These are phyloP conservation scores for Dillenia turbinata DNA, from an alignment of 164 flowering plant species.

Conservation along the genomic window DNA sequence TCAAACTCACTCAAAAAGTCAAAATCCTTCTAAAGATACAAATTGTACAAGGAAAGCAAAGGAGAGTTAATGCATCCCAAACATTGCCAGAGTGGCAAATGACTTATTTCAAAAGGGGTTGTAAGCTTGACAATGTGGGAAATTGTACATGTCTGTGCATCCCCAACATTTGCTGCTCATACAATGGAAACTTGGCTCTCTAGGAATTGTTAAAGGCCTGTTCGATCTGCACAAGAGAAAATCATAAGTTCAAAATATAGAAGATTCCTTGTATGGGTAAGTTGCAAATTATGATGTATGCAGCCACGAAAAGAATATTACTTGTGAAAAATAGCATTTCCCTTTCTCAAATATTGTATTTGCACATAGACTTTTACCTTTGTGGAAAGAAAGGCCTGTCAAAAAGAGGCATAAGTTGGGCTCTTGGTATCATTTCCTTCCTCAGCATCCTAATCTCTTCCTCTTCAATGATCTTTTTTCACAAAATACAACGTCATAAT, in stretches of 20 bases:
- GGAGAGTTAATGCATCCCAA: too few species aligned
- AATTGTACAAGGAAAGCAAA: too few species aligned
- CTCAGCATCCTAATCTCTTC: slow-evolving; percentile 68
- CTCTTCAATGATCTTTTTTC: slow-evolving; percentile 60
- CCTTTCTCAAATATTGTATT: too few species aligned
- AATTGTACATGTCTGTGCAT: neutral
- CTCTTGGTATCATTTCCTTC: slow-evolving; percentile 82
- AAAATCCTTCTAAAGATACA: too few species aligned
- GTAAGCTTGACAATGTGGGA: too few species aligned
- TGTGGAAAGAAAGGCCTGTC: slow-evolving; percentile 80
- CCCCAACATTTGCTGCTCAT: slow-evolving; percentile 24
- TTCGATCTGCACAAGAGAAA: slow-evolving; percentile 40
- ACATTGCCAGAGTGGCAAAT: too few species aligned
- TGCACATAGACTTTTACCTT: slow-evolving; percentile 37
- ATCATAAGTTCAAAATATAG: neutral
- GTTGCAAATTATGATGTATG: too few species aligned
- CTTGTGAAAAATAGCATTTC: too few species aligned
- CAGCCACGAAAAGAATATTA: too few species aligned
- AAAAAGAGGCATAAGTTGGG: slow-evolving; percentile 78
- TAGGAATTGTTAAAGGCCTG: slow-evolving; percentile 65
- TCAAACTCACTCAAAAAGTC: too few species aligned
- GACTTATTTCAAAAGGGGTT: too few species aligned
- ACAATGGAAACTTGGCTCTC: slow-evolving; percentile 50
- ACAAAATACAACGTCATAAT: neutral
- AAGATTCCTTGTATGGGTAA: neutral